These are phyloP conservation scores for Colletotrichum sp. DNA, from an alignment of 2,329 filamentous ascomycete species.

Conservation along the genomic window DNA sequence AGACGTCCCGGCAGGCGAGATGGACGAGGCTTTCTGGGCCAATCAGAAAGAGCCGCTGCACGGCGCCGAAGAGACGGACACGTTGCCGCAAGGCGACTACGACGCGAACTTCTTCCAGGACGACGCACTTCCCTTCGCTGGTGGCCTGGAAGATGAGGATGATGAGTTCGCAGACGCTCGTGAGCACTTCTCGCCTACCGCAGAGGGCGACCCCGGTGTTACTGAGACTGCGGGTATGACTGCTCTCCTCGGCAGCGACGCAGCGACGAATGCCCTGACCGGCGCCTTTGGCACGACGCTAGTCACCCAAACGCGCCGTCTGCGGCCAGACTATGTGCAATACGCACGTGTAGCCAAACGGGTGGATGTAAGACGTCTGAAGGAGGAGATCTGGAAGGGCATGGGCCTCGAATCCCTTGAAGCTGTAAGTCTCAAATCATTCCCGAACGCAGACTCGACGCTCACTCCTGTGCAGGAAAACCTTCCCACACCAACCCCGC, in stretches of 20 bases:
- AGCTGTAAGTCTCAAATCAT: slow-evolving; percentile 40
- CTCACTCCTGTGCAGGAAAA: slow-evolving; percentile 4
- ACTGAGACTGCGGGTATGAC: slow-evolving; percentile 53
- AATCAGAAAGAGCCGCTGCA: slow-evolving; percentile 62
- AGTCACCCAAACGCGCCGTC: slow-evolving; percentile 66
- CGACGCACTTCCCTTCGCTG: slow-evolving; percentile 73
- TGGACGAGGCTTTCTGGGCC: slow-evolving; percentile 97
- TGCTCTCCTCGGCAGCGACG: slow-evolving; percentile 56
- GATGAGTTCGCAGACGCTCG: slow-evolving; percentile 82
- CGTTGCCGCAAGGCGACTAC: slow-evolving; percentile 76
- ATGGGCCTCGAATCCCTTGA: slow-evolving; percentile 56
- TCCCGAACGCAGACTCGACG: not conserved
- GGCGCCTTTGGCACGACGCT: slow-evolving; percentile 69
- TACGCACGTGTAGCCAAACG: slow-evolving; percentile 75
- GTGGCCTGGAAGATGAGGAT: slow-evolving; percentile 62
- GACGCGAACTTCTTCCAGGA: slow-evolving; percentile 98
- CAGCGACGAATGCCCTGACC: slow-evolving; percentile 47
- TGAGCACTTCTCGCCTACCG: slow-evolving; percentile 76
- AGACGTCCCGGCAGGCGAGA: slow-evolving; percentile 72
- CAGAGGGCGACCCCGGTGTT: slow-evolving; percentile 53
- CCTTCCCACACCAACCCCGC: slow-evolving; percentile 27
- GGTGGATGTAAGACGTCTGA: slow-evolving; percentile 71
- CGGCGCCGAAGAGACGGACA: slow-evolving; percentile 56
- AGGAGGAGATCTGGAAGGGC: slow-evolving; percentile 74
- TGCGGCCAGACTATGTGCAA: slow-evolving; percentile 72